Evolutionary conservation across 495 filamentous ascomycete species (phyloP).

Genomic region (Aspergillus ellipticus): DNA sequence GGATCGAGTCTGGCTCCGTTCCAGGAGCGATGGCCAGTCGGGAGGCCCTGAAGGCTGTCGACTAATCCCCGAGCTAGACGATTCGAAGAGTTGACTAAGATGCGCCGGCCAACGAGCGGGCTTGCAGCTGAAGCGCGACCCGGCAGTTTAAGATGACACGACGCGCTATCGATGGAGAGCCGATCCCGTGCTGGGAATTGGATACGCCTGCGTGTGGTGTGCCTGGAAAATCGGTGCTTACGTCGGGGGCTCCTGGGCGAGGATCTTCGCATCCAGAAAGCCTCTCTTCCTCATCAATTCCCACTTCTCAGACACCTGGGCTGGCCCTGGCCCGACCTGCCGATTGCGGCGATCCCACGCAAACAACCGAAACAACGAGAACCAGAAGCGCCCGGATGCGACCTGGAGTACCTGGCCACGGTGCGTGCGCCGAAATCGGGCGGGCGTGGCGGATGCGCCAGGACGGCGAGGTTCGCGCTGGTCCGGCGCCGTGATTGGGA

Average conservation of each 20-base stretch:
- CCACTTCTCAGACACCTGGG: too few relatives aligned
- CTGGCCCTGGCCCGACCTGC: too few relatives aligned
- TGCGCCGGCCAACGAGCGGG: not conserved
- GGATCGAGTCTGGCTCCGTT: slow-evolving; percentile 15
- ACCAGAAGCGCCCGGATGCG: slow-evolving; percentile 15
- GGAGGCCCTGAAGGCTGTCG: not conserved
- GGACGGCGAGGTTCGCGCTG: not conserved
- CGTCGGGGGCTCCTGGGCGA: too few relatives aligned
- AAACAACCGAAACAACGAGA: slow-evolving; percentile 1
- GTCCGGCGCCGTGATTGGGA: not conserved
- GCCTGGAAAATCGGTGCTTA: not conserved
- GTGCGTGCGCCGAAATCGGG: slow-evolving; percentile 12
- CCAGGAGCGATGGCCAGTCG: slow-evolving; percentile 4
- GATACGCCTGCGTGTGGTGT: not conserved
- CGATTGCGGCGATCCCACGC: slow-evolving; percentile 13
- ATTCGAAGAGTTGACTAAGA: slow-evolving; percentile 8
- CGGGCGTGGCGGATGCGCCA: slow-evolving; percentile 1
- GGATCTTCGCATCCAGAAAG: not conserved
- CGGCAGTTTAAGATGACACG: slow-evolving; percentile 15
- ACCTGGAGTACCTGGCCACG: slow-evolving; percentile 8
- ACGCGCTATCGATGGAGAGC: slow-evolving; percentile 12
- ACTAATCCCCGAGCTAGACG: not conserved
- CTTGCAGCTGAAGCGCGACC: slow-evolving; percentile 8
- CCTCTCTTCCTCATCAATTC: not conserved
- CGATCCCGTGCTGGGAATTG: not conserved